A percentile compares a stretch with the other conserved stretches of the same genome.
Evolutionary conservation across 2,329 filamentous ascomycete genomes (phyloP).

Genomic region (Fragosphaeria purpurea): DNA sequence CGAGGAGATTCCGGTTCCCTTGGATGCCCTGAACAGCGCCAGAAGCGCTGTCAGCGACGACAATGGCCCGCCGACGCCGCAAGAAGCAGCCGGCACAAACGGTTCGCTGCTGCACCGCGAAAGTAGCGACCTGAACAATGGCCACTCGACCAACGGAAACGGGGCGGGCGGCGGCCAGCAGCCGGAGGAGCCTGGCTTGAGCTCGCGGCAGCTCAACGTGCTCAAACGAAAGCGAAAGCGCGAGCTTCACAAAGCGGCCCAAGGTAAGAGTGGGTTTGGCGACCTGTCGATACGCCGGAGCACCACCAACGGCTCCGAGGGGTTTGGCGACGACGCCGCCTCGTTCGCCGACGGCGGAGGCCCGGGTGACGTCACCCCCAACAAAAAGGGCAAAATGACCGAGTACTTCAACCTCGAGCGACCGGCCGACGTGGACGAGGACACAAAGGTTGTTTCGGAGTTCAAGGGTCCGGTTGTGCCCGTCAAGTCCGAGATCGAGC

Average conservation of each 20-base stretch:
- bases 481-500: constrained; percentile 78
- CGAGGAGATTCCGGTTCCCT: constrained; percentile 58
- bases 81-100: constrained; percentile 25
- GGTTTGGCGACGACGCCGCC: constrained; percentile 46
- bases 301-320: constrained; percentile 52
- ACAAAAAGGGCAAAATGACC: constrained; percentile 53
- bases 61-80: constrained; percentile 25
- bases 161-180: constrained; percentile 24
- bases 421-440: constrained; percentile 68
- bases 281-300: constrained; percentile 65
- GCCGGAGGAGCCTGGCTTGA: constrained; percentile 57
- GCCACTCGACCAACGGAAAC: not conserved
- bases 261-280: constrained; percentile 81
- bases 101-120: constrained; percentile 5
- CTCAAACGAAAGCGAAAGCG: constrained; percentile 89
- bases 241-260: constrained; percentile 72
- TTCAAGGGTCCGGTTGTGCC: constrained; percentile 78
- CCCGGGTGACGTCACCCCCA: constrained; percentile 17
- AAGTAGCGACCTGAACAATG: not conserved
- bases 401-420: constrained; percentile 92
- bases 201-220: constrained; percentile 88
- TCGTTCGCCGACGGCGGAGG: constrained; percentile 32
- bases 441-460: constrained; percentile 84
- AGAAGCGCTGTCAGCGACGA: constrained; percentile 5
- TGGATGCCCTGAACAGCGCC: constrained; percentile 43